These are phyloP conservation scores for Erythrophleum fordii DNA, from an alignment of 306 rosid genomes.

Conservation along the genomic window DNA sequence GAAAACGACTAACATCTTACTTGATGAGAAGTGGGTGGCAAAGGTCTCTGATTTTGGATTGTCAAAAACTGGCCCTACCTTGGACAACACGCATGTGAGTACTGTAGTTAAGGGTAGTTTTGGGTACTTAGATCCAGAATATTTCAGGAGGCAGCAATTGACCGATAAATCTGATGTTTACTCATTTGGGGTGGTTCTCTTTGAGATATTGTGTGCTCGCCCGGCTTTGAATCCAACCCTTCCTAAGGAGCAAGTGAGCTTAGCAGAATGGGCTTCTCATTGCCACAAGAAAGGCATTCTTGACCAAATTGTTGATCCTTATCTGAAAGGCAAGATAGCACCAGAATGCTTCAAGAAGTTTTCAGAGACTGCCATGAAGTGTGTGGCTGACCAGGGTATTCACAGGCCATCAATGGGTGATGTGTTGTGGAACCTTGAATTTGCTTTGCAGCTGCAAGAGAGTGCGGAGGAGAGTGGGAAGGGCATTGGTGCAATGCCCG, in stretches of 20 bases:
- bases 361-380: constrained; percentile 96
- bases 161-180: constrained; percentile 96
- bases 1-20: constrained; percentile 91
- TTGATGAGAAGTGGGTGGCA: constrained; percentile 97
- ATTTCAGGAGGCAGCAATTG: constrained; percentile 95
- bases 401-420: constrained; percentile 99
- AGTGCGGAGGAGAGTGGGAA: constrained; percentile 88
- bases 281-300: constrained; percentile 92
- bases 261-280: constrained; percentile 97
- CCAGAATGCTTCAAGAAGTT: constrained; percentile 92
- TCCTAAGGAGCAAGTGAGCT: constrained; percentile 92
- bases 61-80: constrained; percentile 95
- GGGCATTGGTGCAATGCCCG: constrained; percentile 42
- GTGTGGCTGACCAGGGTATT: constrained; percentile 89
- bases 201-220: constrained; percentile 91
- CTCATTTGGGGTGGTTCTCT: constrained; percentile 95
- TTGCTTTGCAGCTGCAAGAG: constrained; percentile 96
- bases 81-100: constrained; percentile 95
- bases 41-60: constrained; percentile 96
- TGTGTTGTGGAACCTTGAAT: constrained; percentile 96
- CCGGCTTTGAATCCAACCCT: constrained; percentile 94
- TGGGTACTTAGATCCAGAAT: constrained; percentile 96
- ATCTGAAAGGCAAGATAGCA: constrained; percentile 85
- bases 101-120: constrained; percentile 98
- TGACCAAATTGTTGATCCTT: constrained; percentile 79